phyloP scores from a whole-genome alignment of 345 rosid genomes.

The Carallia brachiata region DNA sequence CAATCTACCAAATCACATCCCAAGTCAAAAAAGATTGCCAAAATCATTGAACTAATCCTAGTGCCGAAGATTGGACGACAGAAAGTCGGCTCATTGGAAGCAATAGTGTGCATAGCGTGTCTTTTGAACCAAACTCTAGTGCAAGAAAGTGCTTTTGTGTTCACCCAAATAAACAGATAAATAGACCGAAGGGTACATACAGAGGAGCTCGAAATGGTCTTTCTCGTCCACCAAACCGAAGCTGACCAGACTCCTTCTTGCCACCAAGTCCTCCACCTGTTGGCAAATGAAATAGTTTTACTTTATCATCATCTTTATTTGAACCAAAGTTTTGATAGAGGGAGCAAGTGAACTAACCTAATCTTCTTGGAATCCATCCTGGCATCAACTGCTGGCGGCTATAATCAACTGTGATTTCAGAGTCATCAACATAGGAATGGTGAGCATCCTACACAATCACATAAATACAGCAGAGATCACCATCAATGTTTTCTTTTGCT shows the following conservation, averaged over 20 bases:
- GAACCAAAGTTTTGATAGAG: background rate
- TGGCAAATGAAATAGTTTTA: background rate
- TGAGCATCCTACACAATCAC: conserved; percentile 61
- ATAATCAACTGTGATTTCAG: conserved; percentile 83
- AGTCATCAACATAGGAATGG: conserved; percentile 67
- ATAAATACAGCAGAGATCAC: background rate
- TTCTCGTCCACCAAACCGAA: conserved; percentile 96
- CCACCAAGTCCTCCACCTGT: conserved; percentile 98
- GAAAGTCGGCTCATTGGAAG: no score
- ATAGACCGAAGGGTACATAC: conserved; percentile 37
- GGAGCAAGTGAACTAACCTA: conserved; percentile 49
- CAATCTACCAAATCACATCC: no score
- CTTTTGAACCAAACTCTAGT: no score
- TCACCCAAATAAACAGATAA: no score
- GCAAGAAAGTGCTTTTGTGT: no score
- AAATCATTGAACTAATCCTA: no score
- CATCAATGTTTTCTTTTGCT: background rate
- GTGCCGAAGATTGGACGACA: no score
- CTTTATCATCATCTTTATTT: background rate
- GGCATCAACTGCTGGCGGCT: conserved; percentile 85
- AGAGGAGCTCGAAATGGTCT: conserved; percentile 95
- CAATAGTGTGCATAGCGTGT: no score
- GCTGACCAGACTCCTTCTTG: conserved; percentile 88
- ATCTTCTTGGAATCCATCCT: conserved; percentile 99
- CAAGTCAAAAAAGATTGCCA: no score